phyloP scores from a whole-genome alignment of 2,329 filamentous ascomycete species.

The Fusarium austroafricanum region DNA sequence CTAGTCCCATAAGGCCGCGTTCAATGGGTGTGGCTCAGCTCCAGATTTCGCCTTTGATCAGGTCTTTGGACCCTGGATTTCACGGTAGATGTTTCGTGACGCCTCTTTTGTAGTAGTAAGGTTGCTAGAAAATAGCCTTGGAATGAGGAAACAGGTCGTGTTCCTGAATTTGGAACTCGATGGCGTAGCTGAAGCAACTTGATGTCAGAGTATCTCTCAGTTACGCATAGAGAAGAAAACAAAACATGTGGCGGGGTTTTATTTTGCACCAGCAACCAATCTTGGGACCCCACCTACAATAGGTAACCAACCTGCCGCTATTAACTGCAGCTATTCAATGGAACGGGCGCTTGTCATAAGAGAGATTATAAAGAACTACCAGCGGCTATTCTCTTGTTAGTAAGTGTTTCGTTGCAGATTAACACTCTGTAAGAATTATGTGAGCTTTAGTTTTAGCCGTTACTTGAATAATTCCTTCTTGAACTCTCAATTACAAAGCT shows the following conservation, averaged over 20 bases:
- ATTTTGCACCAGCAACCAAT: conserved; percentile 37
- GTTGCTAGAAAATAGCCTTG: neutral
- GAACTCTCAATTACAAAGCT: neutral
- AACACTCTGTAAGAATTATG: neutral
- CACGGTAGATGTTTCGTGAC: neutral
- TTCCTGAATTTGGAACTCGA: neutral
- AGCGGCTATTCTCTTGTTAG: neutral
- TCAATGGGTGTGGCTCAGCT: conserved; percentile 45
- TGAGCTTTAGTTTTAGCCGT: neutral
- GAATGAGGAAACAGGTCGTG: neutral
- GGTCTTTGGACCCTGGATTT: conserved; percentile 19
- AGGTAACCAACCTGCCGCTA: neutral
- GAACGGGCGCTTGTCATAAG: conserved; percentile 3
- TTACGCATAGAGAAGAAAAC: conserved; percentile 31
- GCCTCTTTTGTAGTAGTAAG: neutral
- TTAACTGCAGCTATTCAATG: neutral
- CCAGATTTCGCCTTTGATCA: conserved; percentile 5
- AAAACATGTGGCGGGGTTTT: conserved; percentile 42
- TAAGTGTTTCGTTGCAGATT: neutral
- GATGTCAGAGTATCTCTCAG: neutral
- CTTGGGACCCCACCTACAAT: conserved; percentile 32
- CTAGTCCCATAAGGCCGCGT: conserved; percentile 39
- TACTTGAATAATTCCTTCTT: neutral
- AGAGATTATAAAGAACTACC: neutral
- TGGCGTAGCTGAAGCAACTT: neutral